A percentile compares a stretch with the other conserved stretches of the same genome.
Conservation (phyloP, 768 basidiomycete genomes). For the Udeniomyces megalosporus region DNA sequence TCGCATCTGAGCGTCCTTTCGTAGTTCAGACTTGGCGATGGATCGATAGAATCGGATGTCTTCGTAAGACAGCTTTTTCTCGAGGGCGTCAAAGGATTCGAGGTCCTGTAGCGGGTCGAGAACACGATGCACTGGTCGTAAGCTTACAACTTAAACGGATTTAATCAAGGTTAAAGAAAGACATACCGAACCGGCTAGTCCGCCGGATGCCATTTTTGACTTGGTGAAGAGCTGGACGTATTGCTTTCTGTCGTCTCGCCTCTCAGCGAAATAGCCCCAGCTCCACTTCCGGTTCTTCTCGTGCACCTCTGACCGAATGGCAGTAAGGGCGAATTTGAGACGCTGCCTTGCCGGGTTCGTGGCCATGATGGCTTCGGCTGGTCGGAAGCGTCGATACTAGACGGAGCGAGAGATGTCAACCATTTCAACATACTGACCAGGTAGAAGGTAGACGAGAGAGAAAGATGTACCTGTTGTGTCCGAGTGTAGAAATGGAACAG, state of each 20-base stretch:
- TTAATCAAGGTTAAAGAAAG: neutral
- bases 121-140: no score
- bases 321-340: constrained; percentile 58
- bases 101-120: constrained; percentile 25
- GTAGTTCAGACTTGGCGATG: constrained; percentile 70
- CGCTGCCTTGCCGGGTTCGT: constrained; percentile 50
- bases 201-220: constrained; percentile 38
- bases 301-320: constrained; percentile 66
- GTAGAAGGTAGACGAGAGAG: constrained; percentile 30
- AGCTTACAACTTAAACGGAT: neutral
- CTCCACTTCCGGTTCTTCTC: constrained; percentile 75
- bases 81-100: constrained; percentile 43
- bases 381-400: constrained; percentile 71
- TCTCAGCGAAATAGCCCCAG: constrained; percentile 75
- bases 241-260: constrained; percentile 67
- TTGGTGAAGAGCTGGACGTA: constrained; percentile 70
- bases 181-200: constrained; percentile 42
- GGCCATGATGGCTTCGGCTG: constrained; percentile 43
- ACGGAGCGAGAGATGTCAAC: neutral
- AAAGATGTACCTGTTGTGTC: constrained; percentile 21
- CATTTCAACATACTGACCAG: neutral
- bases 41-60: constrained; percentile 96
- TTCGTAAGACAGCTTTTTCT: constrained; percentile 73
- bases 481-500: constrained; percentile 93
- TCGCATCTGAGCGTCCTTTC: constrained; percentile 60